These are phyloP conservation scores for Penicillium verhagenii DNA, from an alignment of 495 filamentous ascomycete genomes.

Conservation along the genomic window DNA sequence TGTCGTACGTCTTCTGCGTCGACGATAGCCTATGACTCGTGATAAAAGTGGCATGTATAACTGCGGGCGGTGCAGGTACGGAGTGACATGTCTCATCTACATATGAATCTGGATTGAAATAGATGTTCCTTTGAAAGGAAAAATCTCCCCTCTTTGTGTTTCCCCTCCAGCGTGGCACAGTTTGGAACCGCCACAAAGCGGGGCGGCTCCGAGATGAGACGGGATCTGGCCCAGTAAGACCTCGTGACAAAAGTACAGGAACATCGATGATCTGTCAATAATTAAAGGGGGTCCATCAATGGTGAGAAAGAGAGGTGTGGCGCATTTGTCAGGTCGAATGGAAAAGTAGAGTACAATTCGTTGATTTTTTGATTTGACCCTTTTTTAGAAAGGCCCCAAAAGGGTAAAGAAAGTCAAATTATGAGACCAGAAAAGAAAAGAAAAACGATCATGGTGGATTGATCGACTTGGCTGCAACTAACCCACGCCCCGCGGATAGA, in stretches of 20 bases:
- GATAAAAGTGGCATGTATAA: background rate
- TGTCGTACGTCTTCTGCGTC: conserved; percentile 2
- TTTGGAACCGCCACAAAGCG: conserved; percentile 28
- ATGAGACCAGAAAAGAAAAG: background rate
- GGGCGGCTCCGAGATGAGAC: conserved; percentile 13
- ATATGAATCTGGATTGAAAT: background rate
- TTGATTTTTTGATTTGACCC: conserved; percentile 4
- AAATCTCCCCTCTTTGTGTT: too few species aligned
- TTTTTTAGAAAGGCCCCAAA: too few species aligned
- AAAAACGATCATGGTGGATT: conserved; percentile 9
- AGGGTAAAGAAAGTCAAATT: background rate
- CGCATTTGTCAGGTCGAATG: conserved; percentile 3
- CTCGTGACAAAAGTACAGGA: conserved; percentile 6
- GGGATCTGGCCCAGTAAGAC: conserved; percentile 18
- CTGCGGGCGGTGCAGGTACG: background rate
- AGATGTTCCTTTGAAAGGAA: background rate
- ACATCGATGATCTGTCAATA: conserved; percentile 17
- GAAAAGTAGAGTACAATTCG: too few species aligned
- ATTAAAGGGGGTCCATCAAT: conserved; percentile 5
- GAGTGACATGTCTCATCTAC: background rate
- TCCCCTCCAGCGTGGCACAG: conserved; percentile 33
- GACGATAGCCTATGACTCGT: background rate
- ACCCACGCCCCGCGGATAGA: conserved; percentile 11
- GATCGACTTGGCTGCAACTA: conserved; percentile 19
- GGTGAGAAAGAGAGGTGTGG: background rate